phyloP scores from a whole-genome alignment of 306 rosid genomes.

The Sechiopsis laciniata region DNA sequence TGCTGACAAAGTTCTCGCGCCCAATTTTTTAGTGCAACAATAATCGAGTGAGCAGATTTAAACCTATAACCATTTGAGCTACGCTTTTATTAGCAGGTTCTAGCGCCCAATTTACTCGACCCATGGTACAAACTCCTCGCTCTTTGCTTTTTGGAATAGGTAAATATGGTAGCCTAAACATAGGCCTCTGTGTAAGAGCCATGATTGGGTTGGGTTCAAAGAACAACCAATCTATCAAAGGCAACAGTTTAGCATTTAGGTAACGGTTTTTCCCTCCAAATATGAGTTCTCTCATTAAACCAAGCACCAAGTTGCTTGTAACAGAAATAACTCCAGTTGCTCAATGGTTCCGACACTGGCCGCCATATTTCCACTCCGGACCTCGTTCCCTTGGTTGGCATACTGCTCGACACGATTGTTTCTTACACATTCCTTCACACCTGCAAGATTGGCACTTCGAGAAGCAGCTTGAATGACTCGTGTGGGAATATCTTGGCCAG shows the following conservation, averaged over 20 bases:
- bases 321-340: constrained; percentile 52
- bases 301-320: constrained; percentile 75
- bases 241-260: constrained; percentile 55
- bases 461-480: no score
- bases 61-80: no score
- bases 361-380: no score
- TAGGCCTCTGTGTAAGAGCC: constrained; percentile 93
- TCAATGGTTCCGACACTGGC: no score
- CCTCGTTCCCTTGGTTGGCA: constrained; percentile 45
- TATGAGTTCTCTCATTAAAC: constrained; percentile 74
- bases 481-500: constrained; percentile 30
- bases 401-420: constrained; percentile 58
- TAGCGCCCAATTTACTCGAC: constrained; percentile 41
- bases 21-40: constrained; percentile 23
- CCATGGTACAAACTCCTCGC: constrained; percentile 57
- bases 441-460: constrained; percentile 41
- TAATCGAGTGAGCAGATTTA: no score
- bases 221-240: constrained; percentile 78
- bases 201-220: constrained; percentile 86
- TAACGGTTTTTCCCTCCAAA: constrained; percentile 50
- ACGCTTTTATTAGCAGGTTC: no score
- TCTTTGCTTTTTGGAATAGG: constrained; percentile 67
- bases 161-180: constrained; percentile 84
- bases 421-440: constrained; percentile 92
- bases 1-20: constrained; percentile 72